These are phyloP conservation scores for Periconia macrospinosa DNA, from an alignment of 2,329 filamentous ascomycete species.

Conservation along the genomic window DNA sequence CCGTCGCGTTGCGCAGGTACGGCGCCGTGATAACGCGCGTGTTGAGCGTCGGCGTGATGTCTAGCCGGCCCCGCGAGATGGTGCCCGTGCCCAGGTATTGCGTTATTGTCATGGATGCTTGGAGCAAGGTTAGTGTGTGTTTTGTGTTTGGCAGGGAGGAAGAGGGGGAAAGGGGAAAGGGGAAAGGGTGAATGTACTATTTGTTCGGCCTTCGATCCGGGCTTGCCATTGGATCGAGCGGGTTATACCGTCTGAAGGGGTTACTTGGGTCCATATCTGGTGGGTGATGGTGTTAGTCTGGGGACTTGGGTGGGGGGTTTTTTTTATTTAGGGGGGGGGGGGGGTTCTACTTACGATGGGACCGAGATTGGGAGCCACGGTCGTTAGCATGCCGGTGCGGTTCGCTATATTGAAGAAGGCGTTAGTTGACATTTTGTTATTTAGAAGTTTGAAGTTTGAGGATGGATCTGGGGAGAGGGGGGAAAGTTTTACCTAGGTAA, in stretches of 20 bases:
- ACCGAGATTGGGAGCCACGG: conserved; percentile 65
- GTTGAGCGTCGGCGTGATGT: conserved; percentile 57
- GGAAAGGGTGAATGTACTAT: conserved; percentile 11
- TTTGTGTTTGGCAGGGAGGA: not conserved
- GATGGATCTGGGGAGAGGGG: not conserved
- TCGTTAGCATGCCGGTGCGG: conserved; percentile 60
- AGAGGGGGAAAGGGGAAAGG: not conserved
- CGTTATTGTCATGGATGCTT: conserved; percentile 41
- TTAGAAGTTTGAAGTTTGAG: not conserved
- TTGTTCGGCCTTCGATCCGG: conserved; percentile 55
- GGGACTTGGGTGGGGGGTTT: not conserved
- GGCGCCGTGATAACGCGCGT: conserved; percentile 61
- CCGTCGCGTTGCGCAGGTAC: conserved; percentile 58
- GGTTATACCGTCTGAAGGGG: conserved; percentile 57
- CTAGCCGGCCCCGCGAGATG: conserved; percentile 61
- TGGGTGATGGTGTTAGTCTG: not conserved
- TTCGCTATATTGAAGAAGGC: conserved; percentile 20
- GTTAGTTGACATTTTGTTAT: too few species aligned
- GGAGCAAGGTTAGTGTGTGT: conserved; percentile 8
- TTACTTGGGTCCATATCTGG: conserved; percentile 59
- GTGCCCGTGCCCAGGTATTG: conserved; percentile 64
- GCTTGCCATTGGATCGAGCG: conserved; percentile 67
- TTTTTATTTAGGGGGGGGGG: too few species aligned
- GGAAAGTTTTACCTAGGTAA: conserved; percentile 40
- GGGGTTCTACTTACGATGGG: conserved; percentile 44